phyloP scores from a whole-genome alignment of 495 filamentous ascomycete genomes.

The Astrothelium subdiscretum region DNA sequence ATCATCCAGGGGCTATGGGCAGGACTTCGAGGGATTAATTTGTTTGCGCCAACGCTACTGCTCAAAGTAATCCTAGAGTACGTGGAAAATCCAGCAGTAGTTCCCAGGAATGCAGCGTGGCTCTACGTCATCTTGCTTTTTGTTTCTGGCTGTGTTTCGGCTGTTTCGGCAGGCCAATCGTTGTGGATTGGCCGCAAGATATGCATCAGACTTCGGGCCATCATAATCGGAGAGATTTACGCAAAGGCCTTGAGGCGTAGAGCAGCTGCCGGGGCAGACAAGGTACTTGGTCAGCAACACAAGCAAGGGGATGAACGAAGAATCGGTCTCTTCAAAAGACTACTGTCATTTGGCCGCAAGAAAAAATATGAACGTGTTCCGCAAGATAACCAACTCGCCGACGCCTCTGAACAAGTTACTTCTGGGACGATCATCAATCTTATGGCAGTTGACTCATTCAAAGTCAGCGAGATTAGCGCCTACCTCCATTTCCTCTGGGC shows the following conservation, averaged over 20 bases:
- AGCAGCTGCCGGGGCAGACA: conserved; percentile 65
- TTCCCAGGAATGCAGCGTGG: conserved; percentile 86
- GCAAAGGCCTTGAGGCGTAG: conserved; percentile 91
- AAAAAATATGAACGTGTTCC: conserved; percentile 39
- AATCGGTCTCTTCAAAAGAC: conserved; percentile 37
- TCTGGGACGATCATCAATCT: conserved; percentile 95
- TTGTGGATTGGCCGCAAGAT: conserved; percentile 89
- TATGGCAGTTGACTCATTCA: conserved; percentile 99
- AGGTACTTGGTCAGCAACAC: conserved; percentile 46
- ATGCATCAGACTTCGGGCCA: conserved; percentile 81
- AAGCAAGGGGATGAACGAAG: conserved; percentile 33
- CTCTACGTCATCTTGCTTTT: conserved; percentile 87
- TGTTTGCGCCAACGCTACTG: conserved; percentile 83
- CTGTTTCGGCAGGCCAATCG: conserved; percentile 73
- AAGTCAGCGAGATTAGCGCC: conserved; percentile 83
- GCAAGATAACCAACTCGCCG: conserved; percentile 28
- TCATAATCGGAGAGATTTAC: conserved; percentile 96
- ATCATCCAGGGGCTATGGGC: conserved; percentile 73
- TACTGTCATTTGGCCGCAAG: conserved; percentile 46
- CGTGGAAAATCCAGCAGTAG: conserved; percentile 67
- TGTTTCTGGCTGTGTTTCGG: conserved; percentile 62
- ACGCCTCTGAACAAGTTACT: conserved; percentile 57
- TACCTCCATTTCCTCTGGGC: conserved; percentile 89
- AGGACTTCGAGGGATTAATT: conserved; percentile 61
- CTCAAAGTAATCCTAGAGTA: conserved; percentile 87